Conservation (phyloP, 305 asterid species). For the Fraxinus ornus region DNA sequence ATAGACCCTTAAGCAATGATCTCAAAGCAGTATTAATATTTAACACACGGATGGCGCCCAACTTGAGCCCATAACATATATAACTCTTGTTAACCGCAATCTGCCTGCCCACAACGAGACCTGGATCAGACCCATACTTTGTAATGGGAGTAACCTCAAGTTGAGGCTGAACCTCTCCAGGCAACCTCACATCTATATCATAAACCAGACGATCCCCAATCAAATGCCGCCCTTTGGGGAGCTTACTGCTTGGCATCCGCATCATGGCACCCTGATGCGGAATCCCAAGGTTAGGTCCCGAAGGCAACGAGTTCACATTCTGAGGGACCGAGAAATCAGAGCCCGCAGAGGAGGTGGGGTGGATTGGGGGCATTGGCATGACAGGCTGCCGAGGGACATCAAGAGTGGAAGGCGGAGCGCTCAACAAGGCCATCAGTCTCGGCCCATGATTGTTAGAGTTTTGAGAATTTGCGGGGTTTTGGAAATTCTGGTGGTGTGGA, state of each 20-base stretch:
- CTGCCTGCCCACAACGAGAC: constrained; percentile 73
- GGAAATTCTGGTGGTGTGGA: constrained; percentile 41
- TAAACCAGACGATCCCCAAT: constrained; percentile 52
- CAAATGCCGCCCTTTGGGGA: constrained; percentile 62
- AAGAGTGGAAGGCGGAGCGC: constrained; percentile 43
- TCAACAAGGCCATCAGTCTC: constrained; percentile 63
- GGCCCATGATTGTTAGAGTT: constrained; percentile 44
- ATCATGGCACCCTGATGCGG: constrained; percentile 32
- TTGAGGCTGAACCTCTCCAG: constrained; percentile 79
- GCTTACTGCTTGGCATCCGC: constrained; percentile 53
- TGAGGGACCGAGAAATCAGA: constrained; percentile 35
- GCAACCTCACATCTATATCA: constrained; percentile 62
- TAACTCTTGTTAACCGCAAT: constrained; percentile 74
- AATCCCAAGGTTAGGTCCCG: constrained; percentile 30
- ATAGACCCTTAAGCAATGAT: constrained; percentile 52
- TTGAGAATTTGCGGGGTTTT: constrained; percentile 35
- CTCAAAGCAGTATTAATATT: constrained; percentile 48
- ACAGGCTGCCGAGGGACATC: constrained; percentile 30
- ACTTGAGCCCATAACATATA: constrained; percentile 70
- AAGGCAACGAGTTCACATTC: constrained; percentile 22
- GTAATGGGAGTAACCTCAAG: constrained; percentile 87
- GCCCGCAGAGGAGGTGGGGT: constrained; percentile 43
- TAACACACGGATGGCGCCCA: constrained; percentile 67
- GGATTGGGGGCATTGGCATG: constrained; percentile 26
- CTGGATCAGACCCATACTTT: constrained; percentile 74